These are phyloP conservation scores for Nothomitra cinnamomea DNA, from an alignment of 2,329 filamentous ascomycete species.

Conservation along the genomic window DNA sequence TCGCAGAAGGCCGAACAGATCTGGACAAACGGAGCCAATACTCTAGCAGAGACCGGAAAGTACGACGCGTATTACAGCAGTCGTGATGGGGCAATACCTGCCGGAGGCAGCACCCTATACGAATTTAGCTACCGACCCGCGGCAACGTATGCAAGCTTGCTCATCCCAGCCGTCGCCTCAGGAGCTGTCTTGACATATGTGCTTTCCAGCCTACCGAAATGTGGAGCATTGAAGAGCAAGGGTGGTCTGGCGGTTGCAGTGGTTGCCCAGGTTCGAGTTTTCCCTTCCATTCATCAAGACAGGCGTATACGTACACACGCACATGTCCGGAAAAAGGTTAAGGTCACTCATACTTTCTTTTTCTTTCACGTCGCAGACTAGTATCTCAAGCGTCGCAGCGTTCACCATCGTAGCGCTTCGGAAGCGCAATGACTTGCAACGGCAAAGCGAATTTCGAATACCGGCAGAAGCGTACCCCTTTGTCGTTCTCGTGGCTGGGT, in stretches of 20 bases:
- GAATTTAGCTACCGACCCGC: background rate
- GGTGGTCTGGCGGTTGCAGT: background rate
- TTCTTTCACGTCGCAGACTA: background rate
- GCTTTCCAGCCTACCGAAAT: background rate
- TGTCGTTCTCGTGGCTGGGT: background rate
- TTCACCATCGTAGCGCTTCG: background rate
- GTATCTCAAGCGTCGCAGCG: background rate
- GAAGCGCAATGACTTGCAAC: background rate
- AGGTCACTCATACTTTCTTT: background rate
- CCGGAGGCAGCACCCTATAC: background rate
- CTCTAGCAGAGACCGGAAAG: background rate
- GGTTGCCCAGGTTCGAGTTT: background rate
- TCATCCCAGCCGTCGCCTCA: background rate
- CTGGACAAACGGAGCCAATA: background rate
- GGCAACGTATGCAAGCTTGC: background rate
- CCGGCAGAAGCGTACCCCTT: background rate
- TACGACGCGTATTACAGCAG: background rate
- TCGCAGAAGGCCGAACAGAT: background rate
- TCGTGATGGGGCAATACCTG: too few species aligned
- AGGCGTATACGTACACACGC: background rate
- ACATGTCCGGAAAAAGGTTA: background rate
- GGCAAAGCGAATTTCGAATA: background rate
- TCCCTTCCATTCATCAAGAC: background rate
- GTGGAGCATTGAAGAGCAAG: background rate
- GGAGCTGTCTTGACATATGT: background rate